phyloP scores from a whole-genome alignment of 805 yeast species.

The Debaryomyces maramus region DNA sequence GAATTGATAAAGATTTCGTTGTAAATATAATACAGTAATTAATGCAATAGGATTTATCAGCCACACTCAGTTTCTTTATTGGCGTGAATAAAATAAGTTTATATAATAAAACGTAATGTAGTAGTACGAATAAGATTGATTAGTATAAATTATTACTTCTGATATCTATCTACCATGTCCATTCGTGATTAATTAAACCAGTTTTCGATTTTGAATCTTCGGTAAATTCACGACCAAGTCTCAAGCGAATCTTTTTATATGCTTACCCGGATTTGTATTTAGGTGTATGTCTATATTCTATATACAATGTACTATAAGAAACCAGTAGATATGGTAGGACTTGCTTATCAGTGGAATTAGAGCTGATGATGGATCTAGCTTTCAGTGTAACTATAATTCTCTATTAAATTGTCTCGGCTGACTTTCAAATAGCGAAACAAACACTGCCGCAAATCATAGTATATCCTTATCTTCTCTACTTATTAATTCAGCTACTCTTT shows the following conservation, averaged over 20 bases:
- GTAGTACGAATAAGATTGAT: slow-evolving; percentile 1
- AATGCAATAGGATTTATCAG: neutral
- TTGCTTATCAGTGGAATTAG: too few relatives aligned
- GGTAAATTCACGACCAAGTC: neutral
- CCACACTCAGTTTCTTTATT: neutral
- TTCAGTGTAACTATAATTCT: too few relatives aligned
- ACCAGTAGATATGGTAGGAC: too few relatives aligned
- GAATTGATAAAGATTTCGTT: neutral
- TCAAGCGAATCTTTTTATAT: neutral
- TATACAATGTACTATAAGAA: too few relatives aligned
- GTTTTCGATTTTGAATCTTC: neutral
- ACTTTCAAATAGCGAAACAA: too few relatives aligned
- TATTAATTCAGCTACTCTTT: slow-evolving; percentile 27
- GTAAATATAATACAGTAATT: neutral
- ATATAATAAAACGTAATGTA: neutral
- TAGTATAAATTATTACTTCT: neutral
- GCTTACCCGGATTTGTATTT: neutral
- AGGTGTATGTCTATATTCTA: too few relatives aligned
- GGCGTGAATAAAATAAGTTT: too few relatives aligned
- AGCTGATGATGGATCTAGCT: too few relatives aligned
- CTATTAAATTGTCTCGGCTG: too few relatives aligned
- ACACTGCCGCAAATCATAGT: neutral
- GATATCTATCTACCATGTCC: too few relatives aligned
- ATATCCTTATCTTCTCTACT: slow-evolving; percentile 17
- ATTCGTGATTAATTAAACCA: neutral